Conservation (phyloP, 768 basidiomycete genomes). For the Krasilnikovozyma curviuscula region DNA sequence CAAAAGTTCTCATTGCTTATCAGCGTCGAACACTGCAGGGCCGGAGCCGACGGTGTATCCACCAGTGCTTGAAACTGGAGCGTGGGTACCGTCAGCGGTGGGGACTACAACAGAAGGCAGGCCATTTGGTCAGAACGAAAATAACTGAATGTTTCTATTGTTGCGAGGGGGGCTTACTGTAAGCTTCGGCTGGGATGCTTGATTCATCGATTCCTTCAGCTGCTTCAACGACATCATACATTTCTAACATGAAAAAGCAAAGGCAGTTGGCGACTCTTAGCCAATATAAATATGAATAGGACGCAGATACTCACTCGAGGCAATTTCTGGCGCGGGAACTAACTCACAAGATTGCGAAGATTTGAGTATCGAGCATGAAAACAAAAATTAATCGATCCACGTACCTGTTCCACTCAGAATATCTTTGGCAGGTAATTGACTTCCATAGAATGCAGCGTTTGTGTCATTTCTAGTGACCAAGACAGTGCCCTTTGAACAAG, state of each 20-base stretch:
- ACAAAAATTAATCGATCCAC: background rate
- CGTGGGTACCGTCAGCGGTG: too few relatives aligned
- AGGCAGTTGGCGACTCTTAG: background rate
- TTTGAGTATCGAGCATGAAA: background rate
- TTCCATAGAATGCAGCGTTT: conserved; percentile 90
- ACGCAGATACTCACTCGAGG: background rate
- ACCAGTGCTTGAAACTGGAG: too few relatives aligned
- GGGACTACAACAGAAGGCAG: too few relatives aligned
- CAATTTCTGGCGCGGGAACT: conserved; percentile 89
- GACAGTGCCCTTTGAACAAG: conserved; percentile 38
- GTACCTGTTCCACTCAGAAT: conserved; percentile 36
- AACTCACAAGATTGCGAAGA: conserved; percentile 39
- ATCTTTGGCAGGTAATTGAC: conserved; percentile 65
- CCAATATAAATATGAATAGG: background rate
- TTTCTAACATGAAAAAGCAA: conserved; percentile 19
- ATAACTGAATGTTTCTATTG: too few relatives aligned
- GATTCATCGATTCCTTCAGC: conserved; percentile 70
- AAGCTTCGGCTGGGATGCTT: conserved; percentile 55
- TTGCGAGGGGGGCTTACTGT: too few relatives aligned
- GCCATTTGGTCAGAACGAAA: too few relatives aligned
- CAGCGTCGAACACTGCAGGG: too few relatives aligned
- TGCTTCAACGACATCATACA: conserved; percentile 87
- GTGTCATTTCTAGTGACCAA: conserved; percentile 91
- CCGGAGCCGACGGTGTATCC: too few relatives aligned
- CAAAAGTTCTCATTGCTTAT: too few relatives aligned